These are phyloP conservation scores for Neopestalotiopsis rosae DNA, from an alignment of 2,329 filamentous ascomycete genomes.

Conservation along the genomic window DNA sequence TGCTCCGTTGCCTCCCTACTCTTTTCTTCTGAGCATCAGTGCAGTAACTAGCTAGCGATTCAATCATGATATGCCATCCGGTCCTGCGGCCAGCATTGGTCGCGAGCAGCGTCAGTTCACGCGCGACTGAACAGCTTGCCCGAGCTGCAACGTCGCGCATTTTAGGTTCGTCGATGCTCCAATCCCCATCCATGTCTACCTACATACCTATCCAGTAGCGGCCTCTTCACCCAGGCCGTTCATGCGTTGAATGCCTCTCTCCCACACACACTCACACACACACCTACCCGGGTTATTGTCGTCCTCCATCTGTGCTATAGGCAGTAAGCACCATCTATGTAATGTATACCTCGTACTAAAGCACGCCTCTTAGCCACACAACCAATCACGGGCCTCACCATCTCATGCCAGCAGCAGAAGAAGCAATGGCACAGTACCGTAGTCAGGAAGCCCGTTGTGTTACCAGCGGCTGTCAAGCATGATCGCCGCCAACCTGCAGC, in stretches of 20 bases:
- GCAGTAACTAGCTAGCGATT: too few relatives aligned
- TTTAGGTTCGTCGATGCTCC: constrained; percentile 33
- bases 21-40: neutral
- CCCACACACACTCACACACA: neutral
- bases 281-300: neutral
- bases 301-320: neutral
- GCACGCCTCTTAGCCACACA: constrained; percentile 31
- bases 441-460: constrained; percentile 33
- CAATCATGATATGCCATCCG: constrained; percentile 34
- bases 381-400: constrained; percentile 23
- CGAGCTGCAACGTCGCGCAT: constrained; percentile 31
- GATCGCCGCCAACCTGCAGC: constrained; percentile 25
- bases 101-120: constrained; percentile 33
- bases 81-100: constrained; percentile 35
- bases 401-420: constrained; percentile 22
- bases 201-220: neutral
- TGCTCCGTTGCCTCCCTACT: constrained; percentile 14
- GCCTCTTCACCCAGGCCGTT: neutral
- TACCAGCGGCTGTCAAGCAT: constrained; percentile 33
- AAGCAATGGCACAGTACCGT: constrained; percentile 34
- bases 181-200: neutral
- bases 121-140: constrained; percentile 31
- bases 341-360: constrained; percentile 28
- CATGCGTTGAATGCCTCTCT: neutral
- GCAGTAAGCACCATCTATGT: constrained; percentile 1